Evolutionary conservation across 352 stramenopile species (phyloP).

Genomic region (Pythium angustatum): DNA sequence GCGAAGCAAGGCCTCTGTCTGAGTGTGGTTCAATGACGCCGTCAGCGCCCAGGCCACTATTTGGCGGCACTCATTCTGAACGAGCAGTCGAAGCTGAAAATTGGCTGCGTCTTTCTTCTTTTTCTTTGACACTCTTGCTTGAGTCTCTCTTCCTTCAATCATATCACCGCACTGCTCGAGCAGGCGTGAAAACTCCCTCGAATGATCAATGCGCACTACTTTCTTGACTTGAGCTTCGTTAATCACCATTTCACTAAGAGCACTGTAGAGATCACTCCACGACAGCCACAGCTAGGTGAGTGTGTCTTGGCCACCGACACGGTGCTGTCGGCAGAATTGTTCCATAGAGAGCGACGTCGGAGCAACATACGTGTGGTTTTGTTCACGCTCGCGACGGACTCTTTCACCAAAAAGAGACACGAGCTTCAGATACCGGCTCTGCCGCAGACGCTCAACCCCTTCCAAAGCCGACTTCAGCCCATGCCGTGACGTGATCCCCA

Average conservation of each 20-base stretch:
- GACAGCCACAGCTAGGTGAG: conserved; percentile 5
- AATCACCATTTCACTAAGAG: conserved; percentile 11
- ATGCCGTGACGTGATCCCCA: conserved; percentile 1
- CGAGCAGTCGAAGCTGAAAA: conserved; percentile 2
- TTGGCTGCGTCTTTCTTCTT: neutral
- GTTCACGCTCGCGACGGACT: neutral
- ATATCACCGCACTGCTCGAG: neutral
- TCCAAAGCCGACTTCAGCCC: conserved; percentile 9
- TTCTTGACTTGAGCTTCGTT: conserved; percentile 4
- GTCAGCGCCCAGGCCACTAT: conserved; percentile 4
- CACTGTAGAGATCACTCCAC: conserved; percentile 9
- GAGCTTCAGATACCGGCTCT: neutral
- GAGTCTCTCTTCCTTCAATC: neutral
- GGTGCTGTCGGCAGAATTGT: neutral
- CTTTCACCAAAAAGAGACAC: conserved; percentile 5
- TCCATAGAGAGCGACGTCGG: neutral
- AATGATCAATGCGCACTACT: conserved; percentile 8
- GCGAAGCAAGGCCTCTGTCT: neutral
- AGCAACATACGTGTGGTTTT: neutral
- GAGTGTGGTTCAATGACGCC: conserved; percentile 2
- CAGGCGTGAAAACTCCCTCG: conserved; percentile 7
- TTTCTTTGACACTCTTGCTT: neutral
- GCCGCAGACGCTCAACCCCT: neutral
- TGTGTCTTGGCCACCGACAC: conserved; percentile 6
- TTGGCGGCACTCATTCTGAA: conserved; percentile 14